These are phyloP conservation scores for Neonectria neomacrospora DNA, from an alignment of 2,329 filamentous ascomycete genomes.

Conservation along the genomic window DNA sequence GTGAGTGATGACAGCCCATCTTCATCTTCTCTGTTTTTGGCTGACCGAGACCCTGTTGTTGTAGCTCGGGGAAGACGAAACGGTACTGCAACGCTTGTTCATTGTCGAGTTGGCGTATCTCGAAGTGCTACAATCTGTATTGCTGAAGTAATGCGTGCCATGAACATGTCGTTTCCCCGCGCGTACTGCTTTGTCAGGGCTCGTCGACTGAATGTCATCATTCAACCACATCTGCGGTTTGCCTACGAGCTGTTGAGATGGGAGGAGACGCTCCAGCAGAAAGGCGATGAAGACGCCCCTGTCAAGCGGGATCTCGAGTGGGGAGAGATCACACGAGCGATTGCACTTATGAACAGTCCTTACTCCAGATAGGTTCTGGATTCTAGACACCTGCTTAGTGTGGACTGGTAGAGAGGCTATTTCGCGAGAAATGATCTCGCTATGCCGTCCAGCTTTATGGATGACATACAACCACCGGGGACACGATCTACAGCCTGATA, in stretches of 20 bases:
- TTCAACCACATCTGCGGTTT: slow-evolving; percentile 95
- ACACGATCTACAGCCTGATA: neutral
- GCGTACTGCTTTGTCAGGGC: slow-evolving; percentile 98
- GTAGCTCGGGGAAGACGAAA: slow-evolving; percentile 81
- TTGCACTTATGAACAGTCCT: slow-evolving; percentile 94
- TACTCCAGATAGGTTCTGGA: slow-evolving; percentile 72
- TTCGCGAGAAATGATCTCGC: neutral
- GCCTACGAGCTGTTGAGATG: slow-evolving; percentile 95
- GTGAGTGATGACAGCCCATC: slow-evolving; percentile 62
- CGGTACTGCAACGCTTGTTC: slow-evolving; percentile 88
- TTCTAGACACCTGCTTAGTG: neutral
- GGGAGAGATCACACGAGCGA: slow-evolving; percentile 87
- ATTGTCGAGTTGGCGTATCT: slow-evolving; percentile 96
- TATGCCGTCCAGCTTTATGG: too few relatives aligned
- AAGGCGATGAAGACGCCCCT: slow-evolving; percentile 55
- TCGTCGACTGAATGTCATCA: slow-evolving; percentile 93
- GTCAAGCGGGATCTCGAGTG: slow-evolving; percentile 88
- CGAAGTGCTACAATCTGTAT: slow-evolving; percentile 98
- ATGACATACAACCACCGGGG: neutral
- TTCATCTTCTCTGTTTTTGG: neutral
- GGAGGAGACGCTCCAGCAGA: slow-evolving; percentile 80
- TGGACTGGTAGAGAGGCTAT: neutral
- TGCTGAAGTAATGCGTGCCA: slow-evolving; percentile 92
- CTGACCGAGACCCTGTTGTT: slow-evolving; percentile 4
- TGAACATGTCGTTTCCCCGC: slow-evolving; percentile 84